Base-by-base conservation (phyloP, 2,329 filamentous ascomycete genomes). In the Alternaria burnsii region DNA sequence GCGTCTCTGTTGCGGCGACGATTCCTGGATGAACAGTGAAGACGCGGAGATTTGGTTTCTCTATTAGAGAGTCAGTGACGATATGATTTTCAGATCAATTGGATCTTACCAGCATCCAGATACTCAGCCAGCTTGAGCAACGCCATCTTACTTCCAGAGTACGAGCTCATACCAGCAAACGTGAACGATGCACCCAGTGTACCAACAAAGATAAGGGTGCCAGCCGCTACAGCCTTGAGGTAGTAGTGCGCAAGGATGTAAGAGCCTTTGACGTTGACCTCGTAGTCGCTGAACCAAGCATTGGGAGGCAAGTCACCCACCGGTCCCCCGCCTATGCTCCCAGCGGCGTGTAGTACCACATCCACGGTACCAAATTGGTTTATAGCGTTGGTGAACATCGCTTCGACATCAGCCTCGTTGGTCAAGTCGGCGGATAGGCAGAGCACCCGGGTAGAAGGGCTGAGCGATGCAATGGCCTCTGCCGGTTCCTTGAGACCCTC, bases 21-120 rank as follows among this genome's bases (percentile, higher is more conserved):
- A 74, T 67, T 22, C 71, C 71, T 16, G 68, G 71, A 38, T 67
- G 61, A 12, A 75, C 30, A 1, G 61, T 66, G 47, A 72, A 74
- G 28, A 47, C 6, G 26, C 26, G 44, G 30, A 47, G 26, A 36
- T 36, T 36, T 36, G 12, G 32, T 12, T 36, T 36, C 14, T 36
- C 32, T 36, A 8, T 36, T 4, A 3, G 14, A 36, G 32, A 36
- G 32, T 36, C 14, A 36, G 11, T 36, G 12, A 36, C 32, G 32
- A 36, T 20, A 18, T 47, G 26, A 5, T 16, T 38, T 16, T 3
- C 8, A 38, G 7, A 18, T 38, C 16, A 10, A 38, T 38, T 38
- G 8, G 7, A 38, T 18, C 24, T 43, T 20, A 41, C 38, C 69
- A 16, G 52, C 58, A 53, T 68, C 63, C 10, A 73, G 59, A 34